Percentiles rank a stretch among this genome's conserved stretches.
phyloP scores from a whole-genome alignment of 2,329 filamentous ascomycete species.

The Sporothrix euskadiensis region DNA sequence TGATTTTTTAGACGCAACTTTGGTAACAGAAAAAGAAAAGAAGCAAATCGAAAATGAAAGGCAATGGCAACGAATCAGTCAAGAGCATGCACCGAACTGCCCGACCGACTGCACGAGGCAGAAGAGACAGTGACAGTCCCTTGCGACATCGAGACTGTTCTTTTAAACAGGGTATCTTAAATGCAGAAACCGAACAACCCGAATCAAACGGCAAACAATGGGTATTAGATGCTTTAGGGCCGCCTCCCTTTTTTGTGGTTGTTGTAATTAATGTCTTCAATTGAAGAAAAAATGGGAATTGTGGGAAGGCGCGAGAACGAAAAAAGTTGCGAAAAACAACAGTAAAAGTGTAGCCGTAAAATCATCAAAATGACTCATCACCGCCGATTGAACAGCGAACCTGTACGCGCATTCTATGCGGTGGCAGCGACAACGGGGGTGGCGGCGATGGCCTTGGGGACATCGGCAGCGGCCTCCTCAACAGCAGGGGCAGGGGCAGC shows the following conservation, averaged over 20 bases:
- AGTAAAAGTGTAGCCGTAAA: slow-evolving; percentile 23
- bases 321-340: slow-evolving; percentile 20
- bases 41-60: slow-evolving; percentile 22
- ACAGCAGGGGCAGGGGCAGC: slow-evolving; percentile 36
- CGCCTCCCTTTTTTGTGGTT: slow-evolving; percentile 29
- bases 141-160: not conserved
- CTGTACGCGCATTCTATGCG: slow-evolving; percentile 45
- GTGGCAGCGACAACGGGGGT: slow-evolving; percentile 54
- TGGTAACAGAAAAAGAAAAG: slow-evolving; percentile 6
- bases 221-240: slow-evolving; percentile 26
- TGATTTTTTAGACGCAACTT: not conserved
- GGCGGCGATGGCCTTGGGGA: slow-evolving; percentile 42
- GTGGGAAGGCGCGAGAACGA: not conserved
- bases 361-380: slow-evolving; percentile 33
- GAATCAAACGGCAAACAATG: slow-evolving; percentile 34
- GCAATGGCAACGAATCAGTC: slow-evolving; percentile 10
- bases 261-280: not conserved
- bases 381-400: slow-evolving; percentile 27
- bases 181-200: slow-evolving; percentile 55
- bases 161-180: slow-evolving; percentile 40
- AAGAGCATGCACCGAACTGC: not conserved
- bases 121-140: not conserved
- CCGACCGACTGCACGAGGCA: not conserved
- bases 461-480: slow-evolving; percentile 39
- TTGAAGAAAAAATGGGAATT: not conserved